These are phyloP conservation scores for Claviceps maximensis DNA, from an alignment of 2,329 filamentous ascomycete genomes.

Conservation along the genomic window DNA sequence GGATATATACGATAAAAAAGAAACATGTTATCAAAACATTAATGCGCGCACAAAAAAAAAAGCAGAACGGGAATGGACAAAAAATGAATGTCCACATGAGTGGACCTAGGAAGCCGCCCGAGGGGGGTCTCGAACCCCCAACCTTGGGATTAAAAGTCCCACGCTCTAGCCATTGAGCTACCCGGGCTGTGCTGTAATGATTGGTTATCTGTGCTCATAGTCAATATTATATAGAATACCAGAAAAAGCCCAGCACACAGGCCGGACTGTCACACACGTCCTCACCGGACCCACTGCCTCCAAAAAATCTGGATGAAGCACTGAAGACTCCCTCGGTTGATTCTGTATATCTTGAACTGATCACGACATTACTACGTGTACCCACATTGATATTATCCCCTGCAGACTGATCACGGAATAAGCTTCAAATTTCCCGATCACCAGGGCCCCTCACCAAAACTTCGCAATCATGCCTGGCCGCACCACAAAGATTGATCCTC, in stretches of 20 bases:
- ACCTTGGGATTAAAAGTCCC: constrained; percentile 22
- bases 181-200: constrained; percentile 10
- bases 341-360: not conserved
- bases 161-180: constrained; percentile 23
- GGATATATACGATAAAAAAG: no score
- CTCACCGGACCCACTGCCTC: constrained; percentile 1
- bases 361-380: not conserved
- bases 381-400: not conserved
- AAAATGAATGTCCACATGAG: not conserved
- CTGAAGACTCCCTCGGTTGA: not conserved
- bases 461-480: constrained; percentile 24
- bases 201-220: not conserved
- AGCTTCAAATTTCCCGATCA: not conserved
- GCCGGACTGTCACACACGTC: not conserved
- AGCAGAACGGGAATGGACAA: not conserved
- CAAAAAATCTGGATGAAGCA: constrained; percentile 7
- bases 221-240: not conserved
- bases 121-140: constrained; percentile 21
- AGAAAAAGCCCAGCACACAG: not conserved
- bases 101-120: constrained; percentile 10
- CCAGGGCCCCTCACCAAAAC: not conserved
- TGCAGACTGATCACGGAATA: not conserved
- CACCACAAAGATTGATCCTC: constrained; percentile 22
- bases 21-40: no score
- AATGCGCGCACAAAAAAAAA: not conserved